Conservation (phyloP, 2,329 filamentous ascomycete species). For the Alternaria conjuncta region DNA sequence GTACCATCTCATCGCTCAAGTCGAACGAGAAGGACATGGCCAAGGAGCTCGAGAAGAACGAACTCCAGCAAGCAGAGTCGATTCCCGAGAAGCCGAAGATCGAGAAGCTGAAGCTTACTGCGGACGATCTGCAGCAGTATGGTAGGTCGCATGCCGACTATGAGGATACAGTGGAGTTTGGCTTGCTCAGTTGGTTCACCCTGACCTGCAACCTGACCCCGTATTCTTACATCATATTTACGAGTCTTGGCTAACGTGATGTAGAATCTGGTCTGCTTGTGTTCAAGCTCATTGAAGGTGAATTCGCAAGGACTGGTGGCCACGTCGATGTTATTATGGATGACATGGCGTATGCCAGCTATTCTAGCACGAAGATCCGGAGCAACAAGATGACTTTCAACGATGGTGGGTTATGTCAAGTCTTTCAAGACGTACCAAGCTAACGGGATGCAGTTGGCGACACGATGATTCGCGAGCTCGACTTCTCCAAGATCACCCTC, state of each 20-base stretch:
- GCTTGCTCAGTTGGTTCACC: conserved; percentile 36
- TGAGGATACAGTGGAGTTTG: conserved; percentile 20
- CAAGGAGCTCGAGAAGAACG: conserved; percentile 55
- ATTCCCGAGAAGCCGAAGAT: conserved; percentile 62
- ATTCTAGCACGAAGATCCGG: conserved; percentile 78
- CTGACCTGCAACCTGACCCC: conserved; percentile 22
- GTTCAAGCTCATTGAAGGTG: conserved; percentile 90
- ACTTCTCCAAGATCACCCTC: conserved; percentile 91
- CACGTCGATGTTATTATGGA: conserved; percentile 91
- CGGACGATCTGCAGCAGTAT: conserved; percentile 81
- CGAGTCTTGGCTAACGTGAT: conserved; percentile 42
- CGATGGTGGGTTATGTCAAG: conserved; percentile 64
- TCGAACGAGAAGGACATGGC: conserved; percentile 51
- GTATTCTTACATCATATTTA: conserved; percentile 19
- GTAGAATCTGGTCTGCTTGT: conserved; percentile 88
- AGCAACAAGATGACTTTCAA: conserved; percentile 76
- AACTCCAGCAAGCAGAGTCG: conserved; percentile 55
- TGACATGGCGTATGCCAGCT: conserved; percentile 91
- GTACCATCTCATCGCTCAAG: conserved; percentile 52
- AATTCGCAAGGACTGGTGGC: conserved; percentile 76
- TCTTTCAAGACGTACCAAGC: conserved; percentile 5
- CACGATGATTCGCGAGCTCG: conserved; percentile 95
- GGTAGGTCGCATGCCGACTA: conserved; percentile 55
- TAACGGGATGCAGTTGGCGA: conserved; percentile 69
- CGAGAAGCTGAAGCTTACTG: conserved; percentile 78